Conservation (phyloP, 768 basidiomycete species). For the Trametes cubensis region DNA sequence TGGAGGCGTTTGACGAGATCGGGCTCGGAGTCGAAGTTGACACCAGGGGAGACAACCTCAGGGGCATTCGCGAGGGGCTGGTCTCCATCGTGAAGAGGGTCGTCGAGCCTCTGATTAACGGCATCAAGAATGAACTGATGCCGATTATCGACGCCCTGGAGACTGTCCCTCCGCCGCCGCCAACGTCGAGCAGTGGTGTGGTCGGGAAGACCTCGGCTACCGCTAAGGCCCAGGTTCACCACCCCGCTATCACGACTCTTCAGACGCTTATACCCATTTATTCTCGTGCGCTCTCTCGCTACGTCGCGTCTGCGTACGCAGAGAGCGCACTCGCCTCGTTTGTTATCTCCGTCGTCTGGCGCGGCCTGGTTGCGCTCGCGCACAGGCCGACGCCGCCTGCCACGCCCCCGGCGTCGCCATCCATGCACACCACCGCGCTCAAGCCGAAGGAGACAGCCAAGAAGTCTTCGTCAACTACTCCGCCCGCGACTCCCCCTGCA, state of each 20-base stretch:
- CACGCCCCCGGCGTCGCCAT: conserved; percentile 45
- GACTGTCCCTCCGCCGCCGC: conserved; percentile 16
- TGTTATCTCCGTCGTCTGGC: conserved; percentile 76
- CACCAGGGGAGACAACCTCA: conserved; percentile 67
- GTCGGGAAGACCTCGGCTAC: conserved; percentile 10
- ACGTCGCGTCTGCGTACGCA: conserved; percentile 53
- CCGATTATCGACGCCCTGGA: conserved; percentile 69
- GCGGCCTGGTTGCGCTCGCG: conserved; percentile 68
- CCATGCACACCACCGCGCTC: conserved; percentile 29
- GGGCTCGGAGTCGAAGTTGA: conserved; percentile 65
- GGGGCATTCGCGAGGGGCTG: conserved; percentile 68
- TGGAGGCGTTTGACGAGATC: conserved; percentile 70
- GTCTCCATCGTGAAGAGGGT: conserved; percentile 69
- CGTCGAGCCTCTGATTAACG: conserved; percentile 61
- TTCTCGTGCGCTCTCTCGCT: conserved; percentile 56
- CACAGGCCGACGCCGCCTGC: conserved; percentile 51
- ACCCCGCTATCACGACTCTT: conserved; percentile 63
- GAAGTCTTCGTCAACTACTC: conserved; percentile 44
- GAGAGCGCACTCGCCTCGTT: conserved; percentile 69
- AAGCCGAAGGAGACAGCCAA: conserved; percentile 26
- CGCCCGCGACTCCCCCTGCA: conserved; percentile 58
- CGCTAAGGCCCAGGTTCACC: conserved; percentile 34
- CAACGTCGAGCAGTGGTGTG: background rate
- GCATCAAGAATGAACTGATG: conserved; percentile 62
- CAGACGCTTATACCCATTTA: conserved; percentile 66